A percentile compares a stretch with the other conserved stretches of the same genome.
phyloP scores from a whole-genome alignment of 2,329 filamentous ascomycete species.

The Pestalotiopsis sp. region DNA sequence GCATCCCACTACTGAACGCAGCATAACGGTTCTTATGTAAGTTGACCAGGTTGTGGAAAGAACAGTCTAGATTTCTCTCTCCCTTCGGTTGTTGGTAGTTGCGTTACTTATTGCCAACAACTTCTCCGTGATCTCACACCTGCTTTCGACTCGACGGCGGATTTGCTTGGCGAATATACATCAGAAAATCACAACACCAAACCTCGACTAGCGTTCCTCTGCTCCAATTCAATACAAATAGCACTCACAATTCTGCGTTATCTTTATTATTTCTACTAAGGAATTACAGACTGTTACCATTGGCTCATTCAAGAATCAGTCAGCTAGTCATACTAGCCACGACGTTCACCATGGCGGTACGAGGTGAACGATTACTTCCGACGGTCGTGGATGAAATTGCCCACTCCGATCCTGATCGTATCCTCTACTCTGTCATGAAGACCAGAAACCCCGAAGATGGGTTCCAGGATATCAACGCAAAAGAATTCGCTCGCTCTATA shows the following conservation, averaged over 20 bases:
- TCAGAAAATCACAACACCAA: not conserved
- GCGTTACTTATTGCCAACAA: not conserved
- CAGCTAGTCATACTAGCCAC: not conserved
- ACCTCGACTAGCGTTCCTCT: not conserved
- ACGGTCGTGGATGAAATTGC: constrained; percentile 25
- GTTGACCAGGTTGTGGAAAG: not conserved
- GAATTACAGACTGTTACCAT: not conserved
- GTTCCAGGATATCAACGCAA: constrained; percentile 23
- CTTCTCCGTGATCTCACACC: not conserved
- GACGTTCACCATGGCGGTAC: not conserved
- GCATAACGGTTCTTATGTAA: not conserved
- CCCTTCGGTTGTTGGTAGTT: not conserved
- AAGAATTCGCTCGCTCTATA: constrained; percentile 22
- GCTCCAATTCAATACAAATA: not conserved
- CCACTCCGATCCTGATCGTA: constrained; percentile 20
- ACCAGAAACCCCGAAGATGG: constrained; percentile 25
- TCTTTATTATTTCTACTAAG: not conserved
- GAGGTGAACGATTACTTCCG: not conserved
- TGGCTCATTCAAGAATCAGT: not conserved
- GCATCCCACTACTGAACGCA: not conserved
- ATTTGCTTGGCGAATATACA: too few relatives aligned
- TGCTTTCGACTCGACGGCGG: too few relatives aligned
- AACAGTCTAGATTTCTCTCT: not conserved
- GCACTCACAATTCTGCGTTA: not conserved
- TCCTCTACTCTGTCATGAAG: constrained; percentile 25